phyloP scores from a whole-genome alignment of 176 grass and related monocot species.

The Cenchrus purpureus region DNA sequence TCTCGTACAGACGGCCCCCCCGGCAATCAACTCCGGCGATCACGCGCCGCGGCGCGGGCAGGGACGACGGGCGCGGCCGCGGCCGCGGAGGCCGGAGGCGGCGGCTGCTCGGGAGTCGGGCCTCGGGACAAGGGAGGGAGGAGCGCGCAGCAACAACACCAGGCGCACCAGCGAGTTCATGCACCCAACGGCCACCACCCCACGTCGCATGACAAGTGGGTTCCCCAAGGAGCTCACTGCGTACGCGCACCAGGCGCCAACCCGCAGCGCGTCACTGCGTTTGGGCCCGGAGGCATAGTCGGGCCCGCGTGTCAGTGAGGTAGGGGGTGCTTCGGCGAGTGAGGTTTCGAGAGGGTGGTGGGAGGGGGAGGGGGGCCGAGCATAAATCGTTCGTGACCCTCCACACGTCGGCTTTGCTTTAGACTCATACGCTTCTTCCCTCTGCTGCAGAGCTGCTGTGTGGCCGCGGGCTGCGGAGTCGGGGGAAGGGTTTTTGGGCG shows the following conservation, averaged over 20 bases:
- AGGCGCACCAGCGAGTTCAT: no score
- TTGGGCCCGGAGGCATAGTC: background rate
- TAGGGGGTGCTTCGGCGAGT: background rate
- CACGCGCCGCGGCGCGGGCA: background rate
- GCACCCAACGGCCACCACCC: background rate
- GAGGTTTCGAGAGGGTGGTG: background rate
- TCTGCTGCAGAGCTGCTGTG: background rate
- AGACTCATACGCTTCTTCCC: background rate
- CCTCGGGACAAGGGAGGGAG: no score
- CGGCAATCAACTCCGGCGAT: background rate
- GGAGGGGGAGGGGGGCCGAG: background rate
- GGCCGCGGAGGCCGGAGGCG: no score
- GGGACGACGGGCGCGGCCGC: no score
- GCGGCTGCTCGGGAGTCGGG: no score
- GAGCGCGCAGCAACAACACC: background rate
- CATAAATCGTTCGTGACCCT: constrained; percentile 38
- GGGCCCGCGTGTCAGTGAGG: background rate
- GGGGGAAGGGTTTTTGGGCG: background rate
- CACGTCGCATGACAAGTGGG: background rate
- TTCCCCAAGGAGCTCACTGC: accelerated
- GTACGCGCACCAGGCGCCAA: background rate
- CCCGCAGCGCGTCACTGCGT: background rate
- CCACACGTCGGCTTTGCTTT: background rate
- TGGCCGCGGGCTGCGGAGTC: no score
- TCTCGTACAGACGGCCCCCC: background rate